A percentile compares a stretch with the other conserved stretches of the same genome.
Conservation (phyloP, 2,329 filamentous ascomycete species). For the Chaetomium sp. region DNA sequence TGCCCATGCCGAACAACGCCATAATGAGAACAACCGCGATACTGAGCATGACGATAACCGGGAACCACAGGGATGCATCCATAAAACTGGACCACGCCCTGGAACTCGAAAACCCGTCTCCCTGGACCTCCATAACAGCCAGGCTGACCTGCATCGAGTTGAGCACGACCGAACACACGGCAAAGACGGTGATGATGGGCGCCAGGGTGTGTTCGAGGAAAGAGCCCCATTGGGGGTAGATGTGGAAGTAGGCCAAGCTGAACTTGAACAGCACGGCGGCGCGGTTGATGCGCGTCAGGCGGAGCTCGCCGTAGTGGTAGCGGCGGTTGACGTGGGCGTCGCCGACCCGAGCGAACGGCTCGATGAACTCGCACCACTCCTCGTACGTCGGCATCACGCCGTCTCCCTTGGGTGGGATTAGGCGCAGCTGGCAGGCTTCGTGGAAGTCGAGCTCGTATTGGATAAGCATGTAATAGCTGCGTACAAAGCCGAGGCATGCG, state of each 20-base stretch:
- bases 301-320: conserved; percentile 45
- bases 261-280: conserved; percentile 31
- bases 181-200: conserved; percentile 37
- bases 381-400: conserved; percentile 34
- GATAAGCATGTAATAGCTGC: conserved; percentile 43
- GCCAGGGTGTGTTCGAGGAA: conserved; percentile 34
- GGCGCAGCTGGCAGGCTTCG: conserved; percentile 36
- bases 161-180: conserved; percentile 36
- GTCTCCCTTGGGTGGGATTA: conserved; percentile 37
- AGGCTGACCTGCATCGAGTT: conserved; percentile 39
- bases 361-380: conserved; percentile 40
- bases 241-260: conserved; percentile 37
- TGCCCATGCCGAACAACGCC: conserved; percentile 23
- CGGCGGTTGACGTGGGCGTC: conserved; percentile 39
- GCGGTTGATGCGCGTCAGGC: conserved; percentile 42
- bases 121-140: conserved; percentile 26
- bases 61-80: conserved; percentile 33
- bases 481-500: conserved; percentile 42
- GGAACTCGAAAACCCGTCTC: background rate
- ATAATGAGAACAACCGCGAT: conserved; percentile 31
- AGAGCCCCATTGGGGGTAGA: conserved; percentile 37
- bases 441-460: conserved; percentile 41
- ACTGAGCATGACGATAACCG: conserved; percentile 31
- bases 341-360: conserved; percentile 33
- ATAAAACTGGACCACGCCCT: conserved; percentile 32